Evolutionary conservation across 768 basidiomycete species (phyloP).

Genomic region (Tricholoma hemisulphureum): DNA sequence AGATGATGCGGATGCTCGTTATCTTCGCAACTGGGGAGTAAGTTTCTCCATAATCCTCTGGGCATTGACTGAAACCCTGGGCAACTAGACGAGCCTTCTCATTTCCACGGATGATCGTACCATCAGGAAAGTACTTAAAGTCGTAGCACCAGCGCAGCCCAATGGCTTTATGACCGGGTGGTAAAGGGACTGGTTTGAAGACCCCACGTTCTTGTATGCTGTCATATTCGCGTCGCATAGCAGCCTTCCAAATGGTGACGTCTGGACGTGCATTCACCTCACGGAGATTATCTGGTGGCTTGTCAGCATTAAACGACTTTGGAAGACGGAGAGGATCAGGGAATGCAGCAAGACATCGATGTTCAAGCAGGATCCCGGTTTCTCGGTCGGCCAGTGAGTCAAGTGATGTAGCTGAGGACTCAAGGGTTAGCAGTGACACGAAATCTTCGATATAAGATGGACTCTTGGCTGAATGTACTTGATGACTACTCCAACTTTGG

Average conservation of each 20-base stretch:
- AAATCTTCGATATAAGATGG: conserved; percentile 10
- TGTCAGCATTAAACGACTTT: neutral
- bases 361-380: too few species aligned
- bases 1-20: conserved; percentile 18
- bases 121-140: conserved; percentile 37
- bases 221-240: conserved; percentile 6
- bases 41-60: too few species aligned
- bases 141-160: conserved; percentile 32
- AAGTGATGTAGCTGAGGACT: too few species aligned
- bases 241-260: neutral
- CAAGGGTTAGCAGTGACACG: conserved; percentile 13
- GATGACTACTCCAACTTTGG: conserved; percentile 21
- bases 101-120: conserved; percentile 25
- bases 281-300: neutral
- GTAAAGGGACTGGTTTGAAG: neutral
- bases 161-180: neutral
- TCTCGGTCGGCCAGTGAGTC: too few species aligned
- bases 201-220: neutral
- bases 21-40: too few species aligned
- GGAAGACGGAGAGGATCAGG: neutral
- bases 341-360: neutral
- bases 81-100: conserved; percentile 30
- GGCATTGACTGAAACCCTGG: too few species aligned
- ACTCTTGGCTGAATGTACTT: too few species aligned
- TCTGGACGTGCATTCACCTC: neutral